phyloP scores from a whole-genome alignment of 306 rosid genomes.

The Alnus rubra region DNA sequence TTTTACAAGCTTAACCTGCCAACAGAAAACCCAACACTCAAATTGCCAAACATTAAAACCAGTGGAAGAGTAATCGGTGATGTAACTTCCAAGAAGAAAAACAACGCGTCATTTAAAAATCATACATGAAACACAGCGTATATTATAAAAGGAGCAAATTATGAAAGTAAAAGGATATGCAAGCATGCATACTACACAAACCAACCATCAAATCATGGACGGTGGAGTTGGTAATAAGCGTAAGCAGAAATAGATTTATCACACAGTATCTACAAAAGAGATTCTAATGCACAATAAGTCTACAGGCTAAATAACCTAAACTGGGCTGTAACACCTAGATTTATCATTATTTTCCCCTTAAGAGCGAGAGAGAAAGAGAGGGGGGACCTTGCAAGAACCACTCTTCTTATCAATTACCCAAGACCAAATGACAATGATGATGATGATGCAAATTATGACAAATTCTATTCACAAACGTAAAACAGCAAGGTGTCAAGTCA shows the following conservation, averaged over 20 bases:
- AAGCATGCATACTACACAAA: constrained; percentile 3
- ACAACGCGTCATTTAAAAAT: not conserved
- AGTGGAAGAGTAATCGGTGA: not conserved
- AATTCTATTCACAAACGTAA: not conserved
- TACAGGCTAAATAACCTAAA: not conserved
- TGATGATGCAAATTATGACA: not conserved
- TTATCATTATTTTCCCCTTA: not conserved
- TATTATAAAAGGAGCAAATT: not conserved
- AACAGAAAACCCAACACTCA: not conserved
- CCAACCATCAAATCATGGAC: not conserved
- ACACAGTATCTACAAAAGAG: not conserved
- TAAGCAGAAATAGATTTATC: not conserved
- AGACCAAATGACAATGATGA: not conserved
- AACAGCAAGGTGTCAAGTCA: not conserved
- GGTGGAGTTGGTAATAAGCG: no score
- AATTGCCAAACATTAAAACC: not conserved
- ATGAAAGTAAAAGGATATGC: not conserved
- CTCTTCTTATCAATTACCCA: not conserved
- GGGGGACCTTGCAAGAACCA: not conserved
- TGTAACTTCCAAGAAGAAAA: not conserved
- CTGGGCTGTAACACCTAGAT: not conserved
- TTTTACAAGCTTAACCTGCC: constrained; percentile 23
- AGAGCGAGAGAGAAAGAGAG: not conserved
- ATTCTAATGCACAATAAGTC: not conserved
- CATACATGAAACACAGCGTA: not conserved